Base-by-base conservation (phyloP, 257 asterid genomes). In the Jasminum sambac region DNA sequence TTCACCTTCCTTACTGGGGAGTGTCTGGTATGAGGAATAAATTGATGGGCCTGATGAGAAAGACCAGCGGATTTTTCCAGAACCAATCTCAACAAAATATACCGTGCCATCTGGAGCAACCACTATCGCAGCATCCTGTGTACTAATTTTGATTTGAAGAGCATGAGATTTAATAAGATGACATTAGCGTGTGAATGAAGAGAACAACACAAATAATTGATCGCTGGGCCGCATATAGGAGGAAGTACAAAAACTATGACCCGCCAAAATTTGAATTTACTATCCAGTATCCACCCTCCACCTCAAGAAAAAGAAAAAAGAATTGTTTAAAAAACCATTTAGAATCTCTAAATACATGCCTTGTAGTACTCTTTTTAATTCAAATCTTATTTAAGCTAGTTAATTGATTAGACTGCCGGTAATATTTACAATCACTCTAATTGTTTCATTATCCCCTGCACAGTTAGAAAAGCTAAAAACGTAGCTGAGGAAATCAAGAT, bases 71-170 rank as follows among this genome's bases (percentile, higher is more conserved):
- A 83, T 64, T 71, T 83, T 74, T 72, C 88, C 89, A 4, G 98
- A 81, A 40, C 80, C 83, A 68, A 67, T 67, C 73, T 88, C 91
- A 69, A 90, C 81, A 8, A 85, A 72, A 67, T 86, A 81, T n/a
- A 92, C 77, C 0, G 82, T 90, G 71, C 98, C 98, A 87, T 92
- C 96, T 38, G 92, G 96, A 69, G 96, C 88, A 73, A 86, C 96
- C 82, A 87, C 78, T 73, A 92, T 80, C 70, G 85, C 91, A 36
- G 94, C 80, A 71, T 84, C 94, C 69, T 68, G 86, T 75, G 73
- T 83, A 69, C 94, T 85, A 87, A 64, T 62, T 76, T 67, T 30
- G 48, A 71, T 71, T 57, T 50, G 76, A 77, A 62, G 19, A 72
- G 64, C 67, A 66, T 69, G 72, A 66, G 74, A 64, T 66, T 30